Base-by-base conservation (phyloP, 106 monocot species). In the Dendrobium chrysotoxum region DNA sequence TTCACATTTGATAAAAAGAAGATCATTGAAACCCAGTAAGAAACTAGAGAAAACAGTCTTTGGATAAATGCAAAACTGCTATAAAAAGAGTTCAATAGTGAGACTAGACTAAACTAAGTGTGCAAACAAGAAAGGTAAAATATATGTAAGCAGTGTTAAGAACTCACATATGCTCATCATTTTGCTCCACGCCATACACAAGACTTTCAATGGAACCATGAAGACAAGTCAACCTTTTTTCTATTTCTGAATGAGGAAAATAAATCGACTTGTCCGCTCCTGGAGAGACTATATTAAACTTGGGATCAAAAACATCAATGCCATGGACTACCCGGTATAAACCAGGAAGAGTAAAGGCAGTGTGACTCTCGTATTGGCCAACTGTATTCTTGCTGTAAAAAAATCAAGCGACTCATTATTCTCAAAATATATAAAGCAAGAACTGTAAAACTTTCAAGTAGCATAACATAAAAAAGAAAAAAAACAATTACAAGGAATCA, bases 251-350 rank as follows among this genome's bases (percentile, higher is more conserved):
- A 71, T 85, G 88, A 13, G 98, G 89, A 55, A 98, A 98, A 72
- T 98, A 98, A 54, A 98, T 92, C 25, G 76, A 72, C 89, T 87
- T 86, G 75, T 98, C 98, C 39, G 98, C 94, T 47, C 95, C 98
- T 16, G 98, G 98, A 30, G 98, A 98, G 23, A 98, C 98, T 75
- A 98, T 98, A 83, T 98, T 98, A 78, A 98, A 98, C 84, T 95
- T 98, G 1, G 98, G 94, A 80, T 98, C 98, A 75, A 98, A 98
- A 81, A 95, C 98, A 84, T 98, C 88, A 81, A 98, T 90, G 38
- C 98, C 98, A 84, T 98, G 98, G 64, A 98, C 95, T 6, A 92
- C 91, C 25, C 95, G 79, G 47, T 98, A 98, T 21, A 95, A 77
- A 70, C 91, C 94, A 78, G 98, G 98, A 70, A 98, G 91, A 35